These are phyloP conservation scores for Coemansia sp. DNA, from an alignment of 192 early-diverging fungal species.

Conservation along the genomic window DNA sequence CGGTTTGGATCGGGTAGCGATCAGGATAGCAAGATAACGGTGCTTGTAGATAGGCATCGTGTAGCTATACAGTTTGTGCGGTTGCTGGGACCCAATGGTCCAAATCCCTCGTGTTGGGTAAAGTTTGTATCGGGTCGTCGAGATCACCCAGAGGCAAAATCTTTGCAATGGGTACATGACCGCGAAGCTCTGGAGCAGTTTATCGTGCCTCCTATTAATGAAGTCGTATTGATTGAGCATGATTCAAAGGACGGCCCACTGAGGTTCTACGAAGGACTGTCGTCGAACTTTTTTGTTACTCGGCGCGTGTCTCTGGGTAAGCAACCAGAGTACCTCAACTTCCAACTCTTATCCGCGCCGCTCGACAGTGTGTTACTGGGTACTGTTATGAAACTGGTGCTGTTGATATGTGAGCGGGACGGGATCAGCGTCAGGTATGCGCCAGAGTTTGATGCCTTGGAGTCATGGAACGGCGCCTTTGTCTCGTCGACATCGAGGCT, in stretches of 20 bases:
- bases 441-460: slow-evolving; percentile 20
- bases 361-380: slow-evolving; percentile 45
- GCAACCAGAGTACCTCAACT: slow-evolving; percentile 19
- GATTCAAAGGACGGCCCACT: not conserved
- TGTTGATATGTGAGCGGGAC: slow-evolving; percentile 41
- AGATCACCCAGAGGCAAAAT: slow-evolving; percentile 43
- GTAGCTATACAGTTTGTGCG: slow-evolving; percentile 33
- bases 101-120: slow-evolving; percentile 24
- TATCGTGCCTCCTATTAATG: slow-evolving; percentile 37
- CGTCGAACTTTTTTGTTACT: slow-evolving; percentile 54
- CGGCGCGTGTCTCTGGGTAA: not conserved
- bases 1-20: slow-evolving; percentile 11
- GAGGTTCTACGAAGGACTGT: slow-evolving; percentile 52
- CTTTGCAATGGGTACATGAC: slow-evolving; percentile 55
- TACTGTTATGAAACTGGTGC: slow-evolving; percentile 52
- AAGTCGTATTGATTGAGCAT: slow-evolving; percentile 41
- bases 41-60: slow-evolving; percentile 26
- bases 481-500: slow-evolving; percentile 52
- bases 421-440: slow-evolving; percentile 35
- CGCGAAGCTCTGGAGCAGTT: slow-evolving; percentile 40
- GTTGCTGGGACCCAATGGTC: slow-evolving; percentile 7
- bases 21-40: slow-evolving; percentile 43
- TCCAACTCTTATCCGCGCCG: slow-evolving; percentile 44
- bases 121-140: slow-evolving; percentile 34
- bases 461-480: slow-evolving; percentile 47